Conservation (phyloP, 139 green algal genomes). For the Picochlorum sp. region DNA sequence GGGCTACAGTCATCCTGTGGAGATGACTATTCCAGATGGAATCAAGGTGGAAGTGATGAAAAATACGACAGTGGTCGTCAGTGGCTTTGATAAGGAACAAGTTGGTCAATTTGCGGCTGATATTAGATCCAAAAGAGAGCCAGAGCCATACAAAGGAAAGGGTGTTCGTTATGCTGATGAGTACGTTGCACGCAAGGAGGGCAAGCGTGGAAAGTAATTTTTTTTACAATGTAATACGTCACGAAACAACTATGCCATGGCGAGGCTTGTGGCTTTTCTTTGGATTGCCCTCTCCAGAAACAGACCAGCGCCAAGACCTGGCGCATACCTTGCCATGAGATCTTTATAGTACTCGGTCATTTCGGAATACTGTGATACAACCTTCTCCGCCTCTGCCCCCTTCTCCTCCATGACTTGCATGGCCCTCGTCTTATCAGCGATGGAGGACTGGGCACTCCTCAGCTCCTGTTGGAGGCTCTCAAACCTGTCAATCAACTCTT, state of each 20-base stretch:
- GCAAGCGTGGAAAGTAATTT: constrained; percentile 79
- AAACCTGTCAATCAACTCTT: neutral
- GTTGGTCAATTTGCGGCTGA: constrained; percentile 90
- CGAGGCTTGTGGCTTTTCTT: constrained; percentile 14
- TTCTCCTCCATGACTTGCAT: neutral
- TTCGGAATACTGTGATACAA: constrained; percentile 1
- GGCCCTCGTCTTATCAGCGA: neutral
- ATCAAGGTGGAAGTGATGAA: constrained; percentile 80
- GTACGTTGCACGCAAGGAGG: constrained; percentile 88
- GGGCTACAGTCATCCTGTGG: constrained; percentile 83
- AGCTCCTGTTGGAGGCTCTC: neutral
- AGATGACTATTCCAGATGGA: constrained; percentile 75
- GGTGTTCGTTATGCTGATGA: constrained; percentile 86
- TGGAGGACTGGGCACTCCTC: neutral
- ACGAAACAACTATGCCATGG: neutral
- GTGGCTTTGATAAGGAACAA: constrained; percentile 73
- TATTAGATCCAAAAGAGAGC: constrained; percentile 69
- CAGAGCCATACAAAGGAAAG: constrained; percentile 96
- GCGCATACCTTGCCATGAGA: constrained; percentile 34
- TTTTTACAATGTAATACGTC: neutral
- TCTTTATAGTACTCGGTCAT: constrained; percentile 13
- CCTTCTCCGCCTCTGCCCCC: neutral
- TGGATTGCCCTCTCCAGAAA: constrained; percentile 34
- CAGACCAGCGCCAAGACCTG: constrained; percentile 32
- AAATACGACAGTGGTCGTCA: constrained; percentile 55